Conservation (phyloP, 176 grass and related monocot genomes). For the Oryza punctata region DNA sequence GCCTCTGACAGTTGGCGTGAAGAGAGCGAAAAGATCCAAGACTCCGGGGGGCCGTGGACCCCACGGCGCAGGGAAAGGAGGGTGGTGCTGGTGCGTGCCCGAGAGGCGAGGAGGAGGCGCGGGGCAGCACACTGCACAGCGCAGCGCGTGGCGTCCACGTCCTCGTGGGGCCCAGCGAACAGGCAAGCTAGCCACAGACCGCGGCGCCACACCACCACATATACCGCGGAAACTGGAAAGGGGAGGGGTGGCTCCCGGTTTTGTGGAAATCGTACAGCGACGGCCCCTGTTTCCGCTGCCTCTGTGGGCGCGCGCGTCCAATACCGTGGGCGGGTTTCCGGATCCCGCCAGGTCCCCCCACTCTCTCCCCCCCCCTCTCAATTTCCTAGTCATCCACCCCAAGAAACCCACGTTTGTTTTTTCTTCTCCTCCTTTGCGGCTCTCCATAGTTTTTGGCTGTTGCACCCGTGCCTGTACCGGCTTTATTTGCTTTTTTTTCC, state of each 20-base stretch:
- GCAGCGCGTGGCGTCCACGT: conserved; percentile 38
- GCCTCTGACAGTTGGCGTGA: neutral
- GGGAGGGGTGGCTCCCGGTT: conserved; percentile 43
- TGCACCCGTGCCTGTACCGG: neutral
- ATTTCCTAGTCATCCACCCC: neutral
- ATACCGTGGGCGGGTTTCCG: conserved; percentile 42
- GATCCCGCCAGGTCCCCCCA: neutral
- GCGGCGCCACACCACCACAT: neutral
- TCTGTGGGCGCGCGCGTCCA: conserved; percentile 31
- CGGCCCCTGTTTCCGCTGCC: conserved; percentile 22
- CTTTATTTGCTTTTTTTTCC: neutral
- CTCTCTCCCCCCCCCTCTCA: neutral
- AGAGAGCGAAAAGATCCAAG: neutral
- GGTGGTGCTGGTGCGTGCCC: neutral
- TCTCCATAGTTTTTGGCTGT: neutral
- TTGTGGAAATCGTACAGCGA: conserved; percentile 57
- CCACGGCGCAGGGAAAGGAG: neutral
- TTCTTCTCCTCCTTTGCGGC: neutral
- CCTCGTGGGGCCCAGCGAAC: neutral
- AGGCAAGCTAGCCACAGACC: neutral
- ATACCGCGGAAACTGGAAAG: neutral
- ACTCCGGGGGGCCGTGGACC: neutral
- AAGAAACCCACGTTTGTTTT: neutral
- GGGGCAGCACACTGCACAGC: neutral
- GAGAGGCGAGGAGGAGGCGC: neutral